Conservation (phyloP, 23 red algal species). For the Cyanidium caldarium region DNA sequence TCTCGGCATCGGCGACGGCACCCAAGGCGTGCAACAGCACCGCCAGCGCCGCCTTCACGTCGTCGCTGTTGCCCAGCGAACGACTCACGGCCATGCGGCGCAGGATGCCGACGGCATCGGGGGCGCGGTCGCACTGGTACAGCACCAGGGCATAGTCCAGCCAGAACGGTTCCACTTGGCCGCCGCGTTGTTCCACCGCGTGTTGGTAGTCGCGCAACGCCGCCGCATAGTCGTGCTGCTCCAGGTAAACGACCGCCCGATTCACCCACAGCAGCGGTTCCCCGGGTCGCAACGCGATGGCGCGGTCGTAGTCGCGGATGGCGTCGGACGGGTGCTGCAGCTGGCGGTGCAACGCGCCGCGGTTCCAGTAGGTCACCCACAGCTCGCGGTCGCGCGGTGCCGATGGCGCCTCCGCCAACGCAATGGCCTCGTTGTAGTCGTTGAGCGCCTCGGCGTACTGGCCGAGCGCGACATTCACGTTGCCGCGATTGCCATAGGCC, state of each 20-base stretch:
- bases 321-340: slow-evolving; percentile 32
- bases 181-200: slow-evolving; percentile 34
- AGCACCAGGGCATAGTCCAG: slow-evolving; percentile 65
- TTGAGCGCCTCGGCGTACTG: slow-evolving; percentile 16
- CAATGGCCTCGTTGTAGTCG: slow-evolving; percentile 50
- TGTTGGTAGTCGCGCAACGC: slow-evolving; percentile 64
- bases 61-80: slow-evolving; percentile 7
- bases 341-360: slow-evolving; percentile 17
- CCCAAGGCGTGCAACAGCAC: slow-evolving; percentile 42
- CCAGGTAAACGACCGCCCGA: slow-evolving; percentile 35
- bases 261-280: slow-evolving; percentile 42
- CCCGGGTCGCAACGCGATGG: slow-evolving; percentile 4
- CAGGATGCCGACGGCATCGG: slow-evolving; percentile 56
- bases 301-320: slow-evolving; percentile 3
- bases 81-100: slow-evolving; percentile 38
- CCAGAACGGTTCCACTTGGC: slow-evolving; percentile 86
- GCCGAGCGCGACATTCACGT: slow-evolving; percentile 28
- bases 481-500: slow-evolving; percentile 69
- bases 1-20: slow-evolving; percentile 51
- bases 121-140: slow-evolving; percentile 30
- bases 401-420: slow-evolving; percentile 8
- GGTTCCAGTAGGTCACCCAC: slow-evolving; percentile 73
- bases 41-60: slow-evolving; percentile 56
- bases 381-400: slow-evolving; percentile 47
- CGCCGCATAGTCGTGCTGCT: slow-evolving; percentile 46